Evolutionary conservation across 495 filamentous ascomycete genomes (phyloP), one percentile per base, ranked within the genome.

Genomic region (Cenococcum geophilum): DNA sequence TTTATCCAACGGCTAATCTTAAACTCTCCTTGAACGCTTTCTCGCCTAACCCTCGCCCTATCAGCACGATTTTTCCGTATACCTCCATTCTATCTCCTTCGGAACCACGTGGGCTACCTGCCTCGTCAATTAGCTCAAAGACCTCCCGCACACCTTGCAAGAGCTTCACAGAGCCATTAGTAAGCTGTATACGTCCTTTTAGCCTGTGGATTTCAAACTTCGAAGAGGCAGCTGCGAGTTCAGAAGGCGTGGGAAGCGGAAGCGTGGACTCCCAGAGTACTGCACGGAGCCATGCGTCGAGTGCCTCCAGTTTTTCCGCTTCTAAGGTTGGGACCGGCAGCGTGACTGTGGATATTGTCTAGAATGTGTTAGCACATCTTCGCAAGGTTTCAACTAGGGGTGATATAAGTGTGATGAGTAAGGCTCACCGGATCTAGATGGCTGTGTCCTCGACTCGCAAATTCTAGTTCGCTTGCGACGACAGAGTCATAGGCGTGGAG

Each of bases 71-170:
- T 72, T 93, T 95, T 54, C 89, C 87, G 21, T 47, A 43, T 5
- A 55, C 58, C 43, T 49, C 60, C 64, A 20, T 55, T 60, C 35
- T 67, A 71, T 34, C 65, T 59, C 12, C 65, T 69, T 37, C 55
- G 56, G 22, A n/a, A 73, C 67, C 2, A 78, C 52, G 22, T 40
- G 14, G n/a, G 22, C n/a, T 76, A 21, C 68, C 47, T 14, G 70
- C 72, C 14, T 77, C 76, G 59, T 95, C 90, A 35, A 89, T 78
- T 18, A 97, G 88, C 69, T 97, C 93, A 70, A 97, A 98, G 8
- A 96, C 78, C 58, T 97, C 92, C 35, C 92, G 78, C 3, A 98
- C 93, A 18, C 92, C 93, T 71, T 98, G 93, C 5, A 97, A 80
- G 64, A 97, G 83, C 69, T 86, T 87, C 34, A 79, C 78, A 1